A percentile compares a stretch with the other conserved stretches of the same genome.
Evolutionary conservation across 106 monocot genomes (phyloP).

Genomic region (Allium sativum): DNA sequence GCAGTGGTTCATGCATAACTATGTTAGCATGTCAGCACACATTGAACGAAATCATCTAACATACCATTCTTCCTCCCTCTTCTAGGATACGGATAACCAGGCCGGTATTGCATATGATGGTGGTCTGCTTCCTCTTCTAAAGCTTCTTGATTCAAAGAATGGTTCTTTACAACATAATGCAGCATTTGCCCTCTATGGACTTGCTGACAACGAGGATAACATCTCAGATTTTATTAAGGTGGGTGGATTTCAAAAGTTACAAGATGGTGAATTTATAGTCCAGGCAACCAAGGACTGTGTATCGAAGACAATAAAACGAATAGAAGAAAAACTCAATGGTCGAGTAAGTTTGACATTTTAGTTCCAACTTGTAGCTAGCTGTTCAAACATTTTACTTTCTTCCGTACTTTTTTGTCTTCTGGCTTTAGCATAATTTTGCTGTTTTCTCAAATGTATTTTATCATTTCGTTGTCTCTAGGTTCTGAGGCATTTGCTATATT

Average conservation of each 20-base stretch:
- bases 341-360: conserved; percentile 43
- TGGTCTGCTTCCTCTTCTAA: conserved; percentile 52
- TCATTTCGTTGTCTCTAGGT: conserved; percentile 33
- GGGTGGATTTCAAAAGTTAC: conserved; percentile 92
- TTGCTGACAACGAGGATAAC: conserved; percentile 98
- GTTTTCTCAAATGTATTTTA: neutral
- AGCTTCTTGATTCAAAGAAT: conserved; percentile 92
- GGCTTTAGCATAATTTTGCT: neutral
- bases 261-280: conserved; percentile 99
- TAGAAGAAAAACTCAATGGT: conserved; percentile 93
- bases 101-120: conserved; percentile 91
- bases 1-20: too few species aligned
- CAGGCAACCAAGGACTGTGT: conserved; percentile 99
- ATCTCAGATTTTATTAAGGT: conserved; percentile 83
- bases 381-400: neutral
- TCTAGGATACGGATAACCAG: conserved; percentile 75
- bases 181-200: conserved; percentile 94
- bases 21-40: too few species aligned
- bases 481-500: conserved; percentile 78
- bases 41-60: too few species aligned
- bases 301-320: conserved; percentile 93
- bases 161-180: conserved; percentile 96
- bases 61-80: neutral
- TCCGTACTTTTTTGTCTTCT: conserved; percentile 1
- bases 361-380: neutral